Evolutionary conservation across 1,284 basidiomycete species (phyloP).

Genomic region (Vanrija humicola): DNA sequence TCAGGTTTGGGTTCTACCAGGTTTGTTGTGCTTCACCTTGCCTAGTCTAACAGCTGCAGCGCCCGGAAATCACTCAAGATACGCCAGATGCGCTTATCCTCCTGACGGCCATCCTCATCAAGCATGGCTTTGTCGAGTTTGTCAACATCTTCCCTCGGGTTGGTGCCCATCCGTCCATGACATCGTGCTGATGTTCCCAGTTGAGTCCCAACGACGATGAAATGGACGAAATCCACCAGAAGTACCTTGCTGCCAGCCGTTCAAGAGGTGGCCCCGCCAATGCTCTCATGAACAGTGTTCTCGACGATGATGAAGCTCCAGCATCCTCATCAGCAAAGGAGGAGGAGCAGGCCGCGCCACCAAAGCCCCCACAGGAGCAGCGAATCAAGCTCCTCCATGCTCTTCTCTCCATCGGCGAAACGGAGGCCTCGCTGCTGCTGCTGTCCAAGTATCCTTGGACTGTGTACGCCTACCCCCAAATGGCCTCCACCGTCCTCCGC

Average conservation of each 20-base stretch:
- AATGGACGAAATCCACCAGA: conserved; percentile 64
- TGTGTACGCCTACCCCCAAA: conserved; percentile 70
- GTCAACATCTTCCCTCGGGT: conserved; percentile 61
- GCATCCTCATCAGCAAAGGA: conserved; percentile 16
- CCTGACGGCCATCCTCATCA: conserved; percentile 80
- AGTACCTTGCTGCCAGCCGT: conserved; percentile 65
- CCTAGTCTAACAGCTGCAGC: not conserved
- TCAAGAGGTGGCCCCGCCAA: conserved; percentile 65
- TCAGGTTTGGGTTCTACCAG: conserved; percentile 90
- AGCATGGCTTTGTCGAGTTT: conserved; percentile 77
- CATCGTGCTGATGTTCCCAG: conserved; percentile 46
- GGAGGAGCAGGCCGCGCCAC: conserved; percentile 45
- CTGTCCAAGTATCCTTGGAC: conserved; percentile 83
- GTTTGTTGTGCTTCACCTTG: conserved; percentile 50
- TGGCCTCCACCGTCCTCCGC: conserved; percentile 79
- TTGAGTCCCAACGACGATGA: conserved; percentile 69
- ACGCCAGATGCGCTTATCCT: conserved; percentile 73
- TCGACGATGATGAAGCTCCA: conserved; percentile 61
- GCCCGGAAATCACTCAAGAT: conserved; percentile 50
- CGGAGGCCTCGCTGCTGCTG: conserved; percentile 71
- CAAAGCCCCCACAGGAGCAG: conserved; percentile 61
- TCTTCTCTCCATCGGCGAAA: conserved; percentile 78
- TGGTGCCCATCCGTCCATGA: conserved; percentile 8
- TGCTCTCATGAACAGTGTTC: conserved; percentile 82
- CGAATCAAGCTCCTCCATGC: conserved; percentile 73